A percentile compares a stretch with the other conserved stretches of the same genome.
Conservation (phyloP, 805 yeast species). For the Yarrowia divulgata region DNA sequence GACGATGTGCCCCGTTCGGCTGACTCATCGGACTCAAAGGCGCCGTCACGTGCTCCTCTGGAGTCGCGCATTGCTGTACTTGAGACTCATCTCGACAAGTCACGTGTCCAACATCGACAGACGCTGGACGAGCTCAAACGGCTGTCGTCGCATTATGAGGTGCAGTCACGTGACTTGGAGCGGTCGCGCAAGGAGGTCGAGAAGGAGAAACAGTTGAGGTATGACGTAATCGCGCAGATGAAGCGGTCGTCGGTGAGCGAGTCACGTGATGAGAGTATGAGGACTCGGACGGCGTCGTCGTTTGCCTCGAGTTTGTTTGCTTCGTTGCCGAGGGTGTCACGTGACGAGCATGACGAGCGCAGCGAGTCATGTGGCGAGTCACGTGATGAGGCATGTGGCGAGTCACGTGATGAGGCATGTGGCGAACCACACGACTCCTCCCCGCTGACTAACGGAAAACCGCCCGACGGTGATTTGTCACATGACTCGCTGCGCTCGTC, state of each 20-base stretch:
- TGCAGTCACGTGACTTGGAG: constrained; percentile 7
- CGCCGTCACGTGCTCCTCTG: background rate
- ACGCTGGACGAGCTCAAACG: constrained; percentile 30
- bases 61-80: constrained; percentile 2
- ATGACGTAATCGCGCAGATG: constrained; percentile 26
- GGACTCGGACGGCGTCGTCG: constrained; percentile 5
- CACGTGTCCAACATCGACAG: constrained; percentile 1
- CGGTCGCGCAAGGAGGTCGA: constrained; percentile 30
- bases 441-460: background rate
- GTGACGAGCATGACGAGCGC: background rate
- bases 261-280: background rate
- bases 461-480: too few relatives aligned
- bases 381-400: background rate
- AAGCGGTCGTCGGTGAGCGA: constrained; percentile 18
- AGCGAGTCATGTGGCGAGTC: too few relatives aligned
- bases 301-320: constrained; percentile 9
- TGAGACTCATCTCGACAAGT: constrained; percentile 12
- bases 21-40: background rate
- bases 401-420: constrained; percentile 1
- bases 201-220: constrained; percentile 28
- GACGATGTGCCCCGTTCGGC: too few relatives aligned
- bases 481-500: too few relatives aligned
- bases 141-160: constrained; percentile 14
- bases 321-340: background rate
- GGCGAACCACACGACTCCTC: background rate